Base-by-base conservation (phyloP, 306 rosid genomes). In the Macrotyloma uniflorum region DNA sequence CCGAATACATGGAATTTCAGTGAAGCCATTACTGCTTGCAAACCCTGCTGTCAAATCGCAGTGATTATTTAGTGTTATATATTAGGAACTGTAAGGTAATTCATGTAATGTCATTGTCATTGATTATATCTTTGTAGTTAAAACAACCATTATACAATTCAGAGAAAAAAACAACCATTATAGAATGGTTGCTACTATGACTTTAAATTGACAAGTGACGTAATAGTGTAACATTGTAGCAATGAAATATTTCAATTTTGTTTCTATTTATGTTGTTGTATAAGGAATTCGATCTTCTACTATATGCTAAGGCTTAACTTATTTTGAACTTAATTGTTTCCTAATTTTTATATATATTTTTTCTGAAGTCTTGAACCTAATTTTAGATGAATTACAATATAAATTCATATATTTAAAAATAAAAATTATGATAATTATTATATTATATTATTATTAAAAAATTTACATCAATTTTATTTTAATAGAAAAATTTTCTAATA, bases 61-160 rank as follows among this genome's bases (percentile, higher is more conserved):
- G 38, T 72, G 28, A 67, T 72, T 64, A 45, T 80, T 79, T 74
- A 57, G 63, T 67, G 8, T 70, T 28, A 58, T 67, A 57, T 67
- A 46, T 33, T 76, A 58, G 81, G 74, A 79, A 22, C 13, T 79
- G 75, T 38, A 82, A 38, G 1, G 12, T 38, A 9, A 38, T 11
- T 36, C 42, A 7, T 26, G 28, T 26, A 26, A 26, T 26, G 28
- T 26, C 28, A 26, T n/a, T 62, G 47, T 59, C 55, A 47, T 20
- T 45, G 45, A 22, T 19, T 38, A 53, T 19, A 51, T 40, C 42
- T 58, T 19, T 67, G 71, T 77, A 81, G 72, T 68, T 74, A 30
- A 49, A 20, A 42, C 33, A 18, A 28, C 47, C 54, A 57, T 35
- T 16, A 22, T 55, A 68, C 43, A 38, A 38, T 9, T 38, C 43